These are phyloP conservation scores for Phialophora chinensis DNA, from an alignment of 2,329 filamentous ascomycete species.

Conservation along the genomic window DNA sequence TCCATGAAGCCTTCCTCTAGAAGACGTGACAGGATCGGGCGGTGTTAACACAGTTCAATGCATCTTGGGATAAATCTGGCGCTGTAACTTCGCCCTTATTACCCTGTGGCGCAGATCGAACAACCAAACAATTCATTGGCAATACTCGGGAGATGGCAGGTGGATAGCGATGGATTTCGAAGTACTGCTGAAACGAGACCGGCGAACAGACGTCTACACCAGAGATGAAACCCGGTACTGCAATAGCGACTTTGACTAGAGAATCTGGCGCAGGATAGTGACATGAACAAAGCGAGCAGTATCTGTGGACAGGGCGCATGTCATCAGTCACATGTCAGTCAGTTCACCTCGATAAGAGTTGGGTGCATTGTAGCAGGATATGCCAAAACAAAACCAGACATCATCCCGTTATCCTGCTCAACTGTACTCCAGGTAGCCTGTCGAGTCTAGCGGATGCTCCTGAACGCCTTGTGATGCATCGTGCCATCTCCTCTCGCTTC, in stretches of 20 bases:
- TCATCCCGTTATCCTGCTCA: neutral
- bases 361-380: neutral
- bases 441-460: neutral
- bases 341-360: neutral
- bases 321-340: neutral
- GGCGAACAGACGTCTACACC: neutral
- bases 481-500: neutral
- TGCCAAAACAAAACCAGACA: neutral
- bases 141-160: neutral
- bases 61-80: neutral
- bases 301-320: neutral
- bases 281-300: neutral
- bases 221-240: neutral
- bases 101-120: no score
- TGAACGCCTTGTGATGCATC: conserved; percentile 5
- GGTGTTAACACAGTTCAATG: neutral
- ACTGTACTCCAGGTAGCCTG: neutral
- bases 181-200: neutral
- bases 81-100: neutral
- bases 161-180: neutral
- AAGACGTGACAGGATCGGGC: neutral
- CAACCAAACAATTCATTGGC: no score
- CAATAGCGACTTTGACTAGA: neutral
- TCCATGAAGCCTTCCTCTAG: neutral
- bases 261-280: neutral